Percentiles rank a stretch among this genome's conserved stretches.
phyloP scores from a whole-genome alignment of 768 basidiomycete species.

The Mycena leptocephala region DNA sequence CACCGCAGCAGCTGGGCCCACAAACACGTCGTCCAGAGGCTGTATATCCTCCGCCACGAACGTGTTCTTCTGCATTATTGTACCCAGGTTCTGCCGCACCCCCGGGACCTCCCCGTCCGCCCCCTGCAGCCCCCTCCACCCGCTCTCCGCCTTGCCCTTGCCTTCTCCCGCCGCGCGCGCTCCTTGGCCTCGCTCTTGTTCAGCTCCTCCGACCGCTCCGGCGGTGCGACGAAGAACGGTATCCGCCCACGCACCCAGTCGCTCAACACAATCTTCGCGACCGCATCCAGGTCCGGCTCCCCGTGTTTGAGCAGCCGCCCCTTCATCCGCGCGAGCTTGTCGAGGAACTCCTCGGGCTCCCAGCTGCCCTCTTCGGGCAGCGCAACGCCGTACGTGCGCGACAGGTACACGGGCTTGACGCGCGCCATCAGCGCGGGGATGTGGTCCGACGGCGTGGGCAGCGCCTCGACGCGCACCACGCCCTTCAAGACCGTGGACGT shows the following conservation, averaged over 20 bases:
- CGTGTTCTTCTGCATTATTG: conserved; percentile 91
- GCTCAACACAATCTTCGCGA: conserved; percentile 94
- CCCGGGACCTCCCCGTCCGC: conserved; percentile 61
- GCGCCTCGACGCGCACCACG: conserved; percentile 95
- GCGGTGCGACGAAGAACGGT: conserved; percentile 95
- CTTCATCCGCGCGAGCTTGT: conserved; percentile 90
- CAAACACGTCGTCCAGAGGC: conserved; percentile 70
- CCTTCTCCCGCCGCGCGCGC: conserved; percentile 59
- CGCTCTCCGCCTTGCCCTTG: conserved; percentile 64
- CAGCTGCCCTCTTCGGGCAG: conserved; percentile 75
- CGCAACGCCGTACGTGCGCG: conserved; percentile 85
- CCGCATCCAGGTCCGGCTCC: conserved; percentile 93
- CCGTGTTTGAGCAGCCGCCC: conserved; percentile 95
- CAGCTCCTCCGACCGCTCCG: conserved; percentile 83
- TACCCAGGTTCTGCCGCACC: conserved; percentile 90
- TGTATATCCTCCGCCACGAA: conserved; percentile 90
- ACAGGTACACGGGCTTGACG: conserved; percentile 94
- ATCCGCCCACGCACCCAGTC: conserved; percentile 99
- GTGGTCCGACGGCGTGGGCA: conserved; percentile 93
- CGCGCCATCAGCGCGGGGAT: conserved; percentile 90
- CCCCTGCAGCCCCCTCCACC: conserved; percentile 33
- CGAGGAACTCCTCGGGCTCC: conserved; percentile 86
- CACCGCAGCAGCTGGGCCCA: conserved; percentile 60
- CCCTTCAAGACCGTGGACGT: conserved; percentile 96
- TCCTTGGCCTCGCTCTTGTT: conserved; percentile 76